Evolutionary conservation across 306 rosid species (phyloP).

Genomic region (Elaeagnus macrophylla): DNA sequence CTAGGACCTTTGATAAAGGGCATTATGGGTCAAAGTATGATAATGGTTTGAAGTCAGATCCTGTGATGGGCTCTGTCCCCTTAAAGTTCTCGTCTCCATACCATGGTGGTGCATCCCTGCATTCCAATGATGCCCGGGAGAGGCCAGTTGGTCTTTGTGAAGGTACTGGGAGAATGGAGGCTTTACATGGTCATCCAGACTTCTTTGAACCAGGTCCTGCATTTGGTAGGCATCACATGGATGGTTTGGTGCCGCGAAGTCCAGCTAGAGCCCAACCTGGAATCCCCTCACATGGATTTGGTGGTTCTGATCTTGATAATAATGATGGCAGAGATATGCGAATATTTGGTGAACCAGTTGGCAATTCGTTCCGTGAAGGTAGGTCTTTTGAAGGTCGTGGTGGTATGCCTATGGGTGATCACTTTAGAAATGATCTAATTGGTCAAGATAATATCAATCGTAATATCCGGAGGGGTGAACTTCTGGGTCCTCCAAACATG

Average conservation of each 20-base stretch:
- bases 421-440: slow-evolving; percentile 48
- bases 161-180: slow-evolving; percentile 40
- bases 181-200: slow-evolving; percentile 37
- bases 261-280: slow-evolving; percentile 58
- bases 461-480: slow-evolving; percentile 50
- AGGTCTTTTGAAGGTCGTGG: slow-evolving; percentile 72
- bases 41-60: slow-evolving; percentile 24
- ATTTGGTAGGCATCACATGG: slow-evolving; percentile 43
- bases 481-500: slow-evolving; percentile 57
- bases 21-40: slow-evolving; percentile 27
- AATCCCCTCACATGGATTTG: slow-evolving; percentile 41
- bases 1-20: slow-evolving; percentile 46
- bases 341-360: slow-evolving; percentile 55
- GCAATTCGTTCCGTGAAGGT: slow-evolving; percentile 44
- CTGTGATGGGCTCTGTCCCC: slow-evolving; percentile 25
- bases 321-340: slow-evolving; percentile 60
- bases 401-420: slow-evolving; percentile 59
- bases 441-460: slow-evolving; percentile 52
- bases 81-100: slow-evolving; percentile 31
- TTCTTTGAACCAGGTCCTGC: slow-evolving; percentile 50
- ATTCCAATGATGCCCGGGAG: slow-evolving; percentile 40
- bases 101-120: slow-evolving; percentile 18
- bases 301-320: slow-evolving; percentile 50
- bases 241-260: slow-evolving; percentile 56
- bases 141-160: slow-evolving; percentile 44